A percentile compares a stretch with the other conserved stretches of the same genome.
These are phyloP conservation scores for Solanum chaucha DNA, from an alignment of 257 asterid species.

Conservation along the genomic window DNA sequence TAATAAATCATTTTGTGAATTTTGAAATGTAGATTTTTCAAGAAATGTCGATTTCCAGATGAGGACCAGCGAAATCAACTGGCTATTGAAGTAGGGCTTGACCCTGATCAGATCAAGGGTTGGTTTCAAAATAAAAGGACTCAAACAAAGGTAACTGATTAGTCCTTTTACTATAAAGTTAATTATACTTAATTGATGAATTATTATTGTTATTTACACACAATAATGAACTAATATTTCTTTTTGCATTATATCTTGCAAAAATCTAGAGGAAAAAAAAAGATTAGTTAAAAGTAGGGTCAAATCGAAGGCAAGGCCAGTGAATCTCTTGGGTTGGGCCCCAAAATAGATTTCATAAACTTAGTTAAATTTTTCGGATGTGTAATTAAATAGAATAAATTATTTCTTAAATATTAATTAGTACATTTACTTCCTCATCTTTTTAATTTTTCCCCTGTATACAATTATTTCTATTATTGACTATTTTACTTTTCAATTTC, in stretches of 20 bases:
- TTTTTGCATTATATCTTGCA: neutral
- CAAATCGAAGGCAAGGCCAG: neutral
- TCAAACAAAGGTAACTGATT: conserved; percentile 39
- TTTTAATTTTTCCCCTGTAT: neutral
- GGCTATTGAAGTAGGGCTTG: conserved; percentile 45
- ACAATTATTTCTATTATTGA: neutral
- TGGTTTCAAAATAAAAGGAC: conserved; percentile 80
- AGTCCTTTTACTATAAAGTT: neutral
- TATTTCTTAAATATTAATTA: neutral
- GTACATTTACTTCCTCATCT: neutral
- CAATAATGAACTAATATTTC: neutral
- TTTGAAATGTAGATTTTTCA: conserved; percentile 38
- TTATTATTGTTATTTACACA: neutral
- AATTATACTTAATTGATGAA: neutral
- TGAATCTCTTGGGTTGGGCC: neutral
- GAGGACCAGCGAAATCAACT: conserved; percentile 42
- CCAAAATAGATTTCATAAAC: neutral
- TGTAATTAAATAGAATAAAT: neutral
- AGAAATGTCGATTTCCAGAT: conserved; percentile 49
- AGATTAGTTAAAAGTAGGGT: neutral
- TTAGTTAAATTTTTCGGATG: neutral
- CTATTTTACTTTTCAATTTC: neutral
- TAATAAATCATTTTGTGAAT: neutral
- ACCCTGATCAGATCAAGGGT: conserved; percentile 45
- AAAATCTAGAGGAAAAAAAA: neutral